These are phyloP conservation scores for Plasmodium adleri DNA, from an alignment of 169 alveolate species.

Conservation along the genomic window DNA sequence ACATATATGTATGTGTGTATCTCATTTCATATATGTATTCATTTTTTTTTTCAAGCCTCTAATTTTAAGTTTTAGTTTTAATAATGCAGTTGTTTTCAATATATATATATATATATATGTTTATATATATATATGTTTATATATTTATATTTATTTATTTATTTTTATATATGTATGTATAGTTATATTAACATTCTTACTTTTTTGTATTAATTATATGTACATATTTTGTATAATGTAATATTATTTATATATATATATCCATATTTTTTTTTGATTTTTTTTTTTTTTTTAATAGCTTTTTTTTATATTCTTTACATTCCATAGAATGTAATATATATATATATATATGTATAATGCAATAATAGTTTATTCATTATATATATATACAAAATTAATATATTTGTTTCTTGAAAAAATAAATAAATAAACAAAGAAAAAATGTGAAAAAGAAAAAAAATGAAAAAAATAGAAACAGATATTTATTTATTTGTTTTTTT, in stretches of 20 bases:
- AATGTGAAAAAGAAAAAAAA: too few relatives aligned
- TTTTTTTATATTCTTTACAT: too few relatives aligned
- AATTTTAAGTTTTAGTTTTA: constrained; percentile 76
- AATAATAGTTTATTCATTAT: too few relatives aligned
- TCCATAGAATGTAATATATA: too few relatives aligned
- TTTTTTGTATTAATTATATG: neutral
- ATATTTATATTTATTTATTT: constrained; percentile 5
- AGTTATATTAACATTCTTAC: neutral
- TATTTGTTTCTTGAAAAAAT: too few relatives aligned
- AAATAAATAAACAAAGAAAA: too few relatives aligned
- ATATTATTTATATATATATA: neutral
- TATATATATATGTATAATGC: too few relatives aligned
- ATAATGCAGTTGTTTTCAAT: constrained; percentile 23
- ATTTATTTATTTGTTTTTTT: too few relatives aligned
- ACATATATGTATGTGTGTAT: too few relatives aligned
- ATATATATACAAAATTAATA: too few relatives aligned
- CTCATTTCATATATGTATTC: neutral
- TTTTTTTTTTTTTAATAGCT: too few relatives aligned
- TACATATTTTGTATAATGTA: neutral
- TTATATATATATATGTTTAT: neutral
- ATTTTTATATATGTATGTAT: neutral
- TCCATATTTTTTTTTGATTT: neutral
- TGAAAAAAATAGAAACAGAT: too few relatives aligned
- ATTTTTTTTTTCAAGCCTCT: neutral
- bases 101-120: neutral